Evolutionary conservation across 768 basidiomycete genomes (phyloP), one percentile per base, ranked within the genome.

Genomic region (Naganishia randhawae): DNA sequence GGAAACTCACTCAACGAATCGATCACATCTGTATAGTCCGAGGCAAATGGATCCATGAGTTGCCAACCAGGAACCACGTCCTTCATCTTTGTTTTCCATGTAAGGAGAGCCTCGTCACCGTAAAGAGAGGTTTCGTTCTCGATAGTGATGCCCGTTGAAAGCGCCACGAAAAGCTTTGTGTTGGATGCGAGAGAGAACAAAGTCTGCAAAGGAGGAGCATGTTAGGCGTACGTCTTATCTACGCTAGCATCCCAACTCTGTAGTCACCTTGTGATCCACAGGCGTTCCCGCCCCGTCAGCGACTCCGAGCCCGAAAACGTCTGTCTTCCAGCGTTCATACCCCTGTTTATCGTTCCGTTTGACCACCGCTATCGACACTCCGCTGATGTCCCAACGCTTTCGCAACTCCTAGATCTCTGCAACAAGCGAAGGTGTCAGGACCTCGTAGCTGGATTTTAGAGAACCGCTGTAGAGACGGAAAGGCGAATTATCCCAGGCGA

Each of bases 161-260:
- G 32, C 0, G 71, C 69, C 0, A 72, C 71, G 65, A 80, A 77
- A 11, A 78, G 66, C 66, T 80, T 80, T 0, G 76, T 75, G 54
- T 75, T 78, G 27, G 75, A 76, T 1, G 75, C 78, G 53, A 80
- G 76, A 10, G 66, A 45, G 63, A 75, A 74, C 14, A 72, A 64
- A 2, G 75, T 71, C 76, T 76, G 55, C 25, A 29, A 27, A 19
- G 27, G 16, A 19, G 4, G 17, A 27, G 32, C 50, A 14, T 2
- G 11, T 37, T 27, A 27, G 39, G n/a, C 27, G 17, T 22, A n/a
- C 14, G 22, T 35, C 33, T 6, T 16, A 31, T 6, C 19, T 32
- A 22, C 25, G 8, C 48, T 9, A 45, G 52, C 14, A 41, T 0
- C 19, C 37, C 27, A 25, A 22, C n/a, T 35, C 27, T 9, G 2